phyloP scores from a whole-genome alignment of 495 filamentous ascomycete species.

The Apiosordaria backusii region DNA sequence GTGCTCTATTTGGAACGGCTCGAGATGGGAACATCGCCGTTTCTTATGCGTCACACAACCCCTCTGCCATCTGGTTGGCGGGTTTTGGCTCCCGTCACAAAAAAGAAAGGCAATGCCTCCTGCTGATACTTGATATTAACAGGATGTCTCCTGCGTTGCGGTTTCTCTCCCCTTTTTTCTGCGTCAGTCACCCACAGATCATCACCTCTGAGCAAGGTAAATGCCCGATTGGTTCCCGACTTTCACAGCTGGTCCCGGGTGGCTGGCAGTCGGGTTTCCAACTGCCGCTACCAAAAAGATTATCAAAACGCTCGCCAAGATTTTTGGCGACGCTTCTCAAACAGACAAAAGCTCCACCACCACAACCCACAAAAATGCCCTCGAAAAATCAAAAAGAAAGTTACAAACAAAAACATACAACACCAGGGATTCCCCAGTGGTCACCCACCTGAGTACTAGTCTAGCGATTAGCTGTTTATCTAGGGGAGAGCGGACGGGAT shows the following conservation, averaged over 20 bases:
- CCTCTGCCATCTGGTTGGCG: not conserved
- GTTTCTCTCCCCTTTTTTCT: not conserved
- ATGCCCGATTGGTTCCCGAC: slow-evolving; percentile 3
- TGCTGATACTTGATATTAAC: not conserved
- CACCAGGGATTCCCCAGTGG: not conserved
- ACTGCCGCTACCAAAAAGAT: not conserved
- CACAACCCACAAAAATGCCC: not conserved
- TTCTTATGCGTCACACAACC: not conserved
- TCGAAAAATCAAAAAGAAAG: not conserved
- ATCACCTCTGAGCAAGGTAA: not conserved
- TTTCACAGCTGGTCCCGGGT: not conserved
- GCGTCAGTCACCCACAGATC: not conserved
- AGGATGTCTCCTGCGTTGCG: not conserved
- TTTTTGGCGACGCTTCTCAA: not conserved
- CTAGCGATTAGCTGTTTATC: slow-evolving; percentile 31
- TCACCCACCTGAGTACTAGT: slow-evolving; percentile 15
- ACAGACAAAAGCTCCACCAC: not conserved
- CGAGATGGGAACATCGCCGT: not conserved
- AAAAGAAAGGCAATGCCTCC: not conserved
- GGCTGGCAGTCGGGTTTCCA: not conserved
- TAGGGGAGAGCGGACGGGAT: slow-evolving; percentile 51
- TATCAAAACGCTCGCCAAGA: not conserved
- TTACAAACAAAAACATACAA: not conserved
- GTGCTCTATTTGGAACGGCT: not conserved
- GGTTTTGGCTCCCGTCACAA: not conserved